These are phyloP conservation scores for Tilletia caries DNA, from an alignment of 1,284 basidiomycete species.

Conservation along the genomic window DNA sequence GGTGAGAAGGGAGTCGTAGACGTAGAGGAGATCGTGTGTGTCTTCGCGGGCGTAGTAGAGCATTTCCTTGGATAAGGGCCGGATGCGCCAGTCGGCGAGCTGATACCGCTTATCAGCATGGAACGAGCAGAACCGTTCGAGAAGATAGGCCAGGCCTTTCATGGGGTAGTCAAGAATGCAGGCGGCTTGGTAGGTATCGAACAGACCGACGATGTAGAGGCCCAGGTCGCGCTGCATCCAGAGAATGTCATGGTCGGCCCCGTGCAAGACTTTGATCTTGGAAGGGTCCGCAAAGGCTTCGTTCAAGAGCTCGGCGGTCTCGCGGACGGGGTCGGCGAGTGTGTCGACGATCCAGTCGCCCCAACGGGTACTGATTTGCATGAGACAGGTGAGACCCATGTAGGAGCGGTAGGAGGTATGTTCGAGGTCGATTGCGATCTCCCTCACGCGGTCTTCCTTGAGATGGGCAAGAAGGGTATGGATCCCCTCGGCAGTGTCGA, in stretches of 20 bases:
- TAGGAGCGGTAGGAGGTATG: constrained; percentile 84
- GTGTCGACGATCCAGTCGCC: constrained; percentile 85
- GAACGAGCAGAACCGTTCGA: constrained; percentile 87
- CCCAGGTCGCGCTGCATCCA: constrained; percentile 97
- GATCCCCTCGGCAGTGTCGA: constrained; percentile 65
- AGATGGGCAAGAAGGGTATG: constrained; percentile 64
- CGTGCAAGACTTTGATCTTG: constrained; percentile 80
- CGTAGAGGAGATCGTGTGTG: constrained; percentile 87
- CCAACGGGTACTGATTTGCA: constrained; percentile 74
- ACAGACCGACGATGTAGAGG: constrained; percentile 86
- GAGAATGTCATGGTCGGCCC: constrained; percentile 86
- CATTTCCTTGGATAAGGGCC: constrained; percentile 85
- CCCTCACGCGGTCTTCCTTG: constrained; percentile 59
- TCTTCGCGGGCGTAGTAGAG: constrained; percentile 87
- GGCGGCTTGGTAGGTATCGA: constrained; percentile 94
- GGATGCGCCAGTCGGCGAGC: constrained; percentile 90
- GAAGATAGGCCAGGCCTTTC: constrained; percentile 75
- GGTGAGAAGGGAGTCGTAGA: constrained; percentile 88
- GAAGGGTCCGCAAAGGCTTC: constrained; percentile 74
- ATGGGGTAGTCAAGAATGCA: constrained; percentile 68
- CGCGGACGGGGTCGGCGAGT: constrained; percentile 64
- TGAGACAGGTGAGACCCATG: constrained; percentile 82
- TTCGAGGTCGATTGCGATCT: constrained; percentile 91
- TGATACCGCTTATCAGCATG: constrained; percentile 94
- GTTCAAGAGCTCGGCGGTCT: constrained; percentile 66